A percentile compares a stretch with the other conserved stretches of the same genome.
These are phyloP conservation scores for Dactylellina haptotyla DNA, from an alignment of 2,329 filamentous ascomycete species.

Conservation along the genomic window DNA sequence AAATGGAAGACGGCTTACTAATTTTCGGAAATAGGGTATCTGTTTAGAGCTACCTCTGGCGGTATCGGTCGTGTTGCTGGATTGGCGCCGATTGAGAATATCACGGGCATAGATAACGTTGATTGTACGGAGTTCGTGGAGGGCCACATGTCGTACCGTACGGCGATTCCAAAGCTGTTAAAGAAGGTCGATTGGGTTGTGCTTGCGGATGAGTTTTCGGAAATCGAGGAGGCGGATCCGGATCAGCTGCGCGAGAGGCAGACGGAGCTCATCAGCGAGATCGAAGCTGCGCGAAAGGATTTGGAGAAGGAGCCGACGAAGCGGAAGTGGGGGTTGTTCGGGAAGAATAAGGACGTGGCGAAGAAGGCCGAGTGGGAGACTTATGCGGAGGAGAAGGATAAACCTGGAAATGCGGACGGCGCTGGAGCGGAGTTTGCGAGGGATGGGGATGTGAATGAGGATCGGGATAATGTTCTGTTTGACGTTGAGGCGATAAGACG, in stretches of 20 bases:
- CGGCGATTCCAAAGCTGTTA: constrained; percentile 73
- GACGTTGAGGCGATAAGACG: constrained; percentile 94
- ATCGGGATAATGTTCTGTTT: constrained; percentile 75
- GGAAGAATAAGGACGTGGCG: constrained; percentile 78
- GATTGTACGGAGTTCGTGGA: constrained; percentile 73
- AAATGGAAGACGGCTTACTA: not conserved
- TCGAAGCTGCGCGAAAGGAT: constrained; percentile 47
- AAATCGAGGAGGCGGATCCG: constrained; percentile 53
- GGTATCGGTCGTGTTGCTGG: constrained; percentile 83
- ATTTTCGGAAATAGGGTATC: constrained; percentile 68
- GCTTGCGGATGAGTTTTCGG: constrained; percentile 60
- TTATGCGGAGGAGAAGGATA: constrained; percentile 59
- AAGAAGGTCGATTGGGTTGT: constrained; percentile 68
- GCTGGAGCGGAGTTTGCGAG: constrained; percentile 60
- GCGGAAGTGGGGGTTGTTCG: constrained; percentile 67
- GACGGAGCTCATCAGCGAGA: constrained; percentile 49
- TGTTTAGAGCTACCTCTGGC: constrained; percentile 93
- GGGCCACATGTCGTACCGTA: constrained; percentile 77
- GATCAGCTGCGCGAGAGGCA: constrained; percentile 62
- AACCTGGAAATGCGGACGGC: constrained; percentile 66
- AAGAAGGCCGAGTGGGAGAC: constrained; percentile 60
- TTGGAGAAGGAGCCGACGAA: constrained; percentile 55
- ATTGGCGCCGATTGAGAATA: constrained; percentile 76
- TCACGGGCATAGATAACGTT: constrained; percentile 75
- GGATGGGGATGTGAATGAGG: constrained; percentile 59